A percentile compares a stretch with the other conserved stretches of the same genome.
Evolutionary conservation across 345 rosid species (phyloP).

Genomic region (Stellera chamaejasme): DNA sequence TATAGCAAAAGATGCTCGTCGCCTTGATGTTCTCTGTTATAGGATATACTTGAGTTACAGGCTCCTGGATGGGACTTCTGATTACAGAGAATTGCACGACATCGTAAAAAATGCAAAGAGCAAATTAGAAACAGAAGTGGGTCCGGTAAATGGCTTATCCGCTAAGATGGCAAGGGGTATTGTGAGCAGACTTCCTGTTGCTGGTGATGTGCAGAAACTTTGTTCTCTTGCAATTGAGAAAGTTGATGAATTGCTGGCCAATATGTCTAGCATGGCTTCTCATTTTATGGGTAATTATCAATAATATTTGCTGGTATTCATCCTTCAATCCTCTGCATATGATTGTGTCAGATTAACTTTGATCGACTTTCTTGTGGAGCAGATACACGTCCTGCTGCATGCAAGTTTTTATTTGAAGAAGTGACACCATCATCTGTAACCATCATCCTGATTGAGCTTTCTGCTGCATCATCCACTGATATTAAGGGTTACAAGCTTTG

Average conservation of each 20-base stretch:
- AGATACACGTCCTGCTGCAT: conserved; percentile 64
- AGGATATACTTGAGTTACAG: conserved; percentile 79
- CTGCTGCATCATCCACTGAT: conserved; percentile 30
- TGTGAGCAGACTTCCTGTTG: conserved; percentile 83
- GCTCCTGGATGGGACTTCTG: conserved; percentile 64
- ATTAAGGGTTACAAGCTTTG: conserved; percentile 90
- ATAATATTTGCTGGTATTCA: background rate
- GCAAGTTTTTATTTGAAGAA: conserved; percentile 85
- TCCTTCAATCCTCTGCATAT: background rate
- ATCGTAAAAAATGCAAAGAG: conserved; percentile 62
- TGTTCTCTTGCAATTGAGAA: conserved; percentile 63
- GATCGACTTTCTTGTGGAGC: conserved; percentile 21
- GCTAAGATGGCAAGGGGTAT: conserved; percentile 74
- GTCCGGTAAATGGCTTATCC: conserved; percentile 60
- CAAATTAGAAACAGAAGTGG: conserved; percentile 76
- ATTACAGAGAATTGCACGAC: conserved; percentile 63
- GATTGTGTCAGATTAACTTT: background rate
- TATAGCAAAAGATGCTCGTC: conserved; percentile 83
- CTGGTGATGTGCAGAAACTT: conserved; percentile 65
- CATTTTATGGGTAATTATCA: no score
- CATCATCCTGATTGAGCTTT: conserved; percentile 55
- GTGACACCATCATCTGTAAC: conserved; percentile 48
- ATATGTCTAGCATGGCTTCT: no score
- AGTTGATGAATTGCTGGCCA: conserved; percentile 55
- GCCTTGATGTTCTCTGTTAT: conserved; percentile 74